phyloP scores from a whole-genome alignment of 305 asterid species.

The Solanum hybrid region DNA sequence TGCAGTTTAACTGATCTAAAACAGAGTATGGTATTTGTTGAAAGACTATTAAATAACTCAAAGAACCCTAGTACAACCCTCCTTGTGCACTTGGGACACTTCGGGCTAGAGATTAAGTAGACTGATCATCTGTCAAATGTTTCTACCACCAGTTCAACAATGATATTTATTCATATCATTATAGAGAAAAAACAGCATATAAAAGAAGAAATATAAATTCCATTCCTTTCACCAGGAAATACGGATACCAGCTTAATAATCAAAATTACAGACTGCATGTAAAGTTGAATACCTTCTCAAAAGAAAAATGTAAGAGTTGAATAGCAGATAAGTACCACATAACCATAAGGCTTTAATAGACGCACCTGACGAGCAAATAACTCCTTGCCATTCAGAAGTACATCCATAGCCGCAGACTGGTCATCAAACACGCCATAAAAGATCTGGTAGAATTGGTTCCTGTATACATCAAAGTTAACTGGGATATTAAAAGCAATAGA shows the following conservation, averaged over 20 bases:
- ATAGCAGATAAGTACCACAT: not conserved
- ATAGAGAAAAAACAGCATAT: not conserved
- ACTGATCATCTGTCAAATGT: not conserved
- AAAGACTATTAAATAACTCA: not conserved
- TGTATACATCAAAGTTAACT: constrained; percentile 17
- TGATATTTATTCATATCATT: not conserved
- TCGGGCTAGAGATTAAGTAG: not conserved
- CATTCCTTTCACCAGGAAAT: not conserved
- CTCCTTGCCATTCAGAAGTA: constrained; percentile 76
- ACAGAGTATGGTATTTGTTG: not conserved
- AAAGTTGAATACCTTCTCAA: not conserved
- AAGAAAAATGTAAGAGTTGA: not conserved
- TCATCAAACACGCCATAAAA: constrained; percentile 74
- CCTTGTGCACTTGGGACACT: not conserved
- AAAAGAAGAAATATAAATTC: not conserved
- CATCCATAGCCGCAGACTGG: constrained; percentile 68
- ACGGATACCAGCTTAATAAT: not conserved
- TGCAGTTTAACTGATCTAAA: not conserved
- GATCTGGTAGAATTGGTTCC: constrained; percentile 66
- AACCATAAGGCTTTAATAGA: not conserved
- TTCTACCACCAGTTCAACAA: not conserved
- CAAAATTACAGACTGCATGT: not conserved
- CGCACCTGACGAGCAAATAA: constrained; percentile 47
- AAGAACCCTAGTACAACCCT: not conserved
- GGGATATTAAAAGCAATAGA: constrained; percentile 10